A percentile compares a stretch with the other conserved stretches of the same genome.
phyloP scores from a whole-genome alignment of 179 eudicot species.

The Pouteria campechiana region DNA sequence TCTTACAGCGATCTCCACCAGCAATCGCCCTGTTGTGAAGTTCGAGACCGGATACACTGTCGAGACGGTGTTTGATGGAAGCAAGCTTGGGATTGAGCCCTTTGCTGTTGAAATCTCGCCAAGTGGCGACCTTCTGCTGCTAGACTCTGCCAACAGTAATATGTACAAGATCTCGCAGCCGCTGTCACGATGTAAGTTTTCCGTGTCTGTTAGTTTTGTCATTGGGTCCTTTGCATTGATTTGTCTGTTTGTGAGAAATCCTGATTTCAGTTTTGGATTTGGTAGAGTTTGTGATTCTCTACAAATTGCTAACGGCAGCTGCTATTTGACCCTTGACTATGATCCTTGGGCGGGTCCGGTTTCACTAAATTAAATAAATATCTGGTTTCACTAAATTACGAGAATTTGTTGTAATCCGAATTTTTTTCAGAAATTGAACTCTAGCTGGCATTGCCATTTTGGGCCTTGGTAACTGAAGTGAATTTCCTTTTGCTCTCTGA shows the following conservation, averaged over 20 bases:
- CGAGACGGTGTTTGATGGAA: slow-evolving; percentile 98
- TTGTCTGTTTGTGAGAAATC: background rate
- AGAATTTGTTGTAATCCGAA: too few species aligned
- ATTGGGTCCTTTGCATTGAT: background rate
- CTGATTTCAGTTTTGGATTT: background rate
- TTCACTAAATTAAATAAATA: too few species aligned
- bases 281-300: too few species aligned
- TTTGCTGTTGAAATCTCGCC: slow-evolving; percentile 65
- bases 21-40: slow-evolving; percentile 88
- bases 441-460: too few species aligned
- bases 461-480: too few species aligned
- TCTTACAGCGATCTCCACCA: too few species aligned
- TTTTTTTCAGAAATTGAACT: too few species aligned
- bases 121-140: slow-evolving; percentile 81
- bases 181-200: slow-evolving; percentile 76
- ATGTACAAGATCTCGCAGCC: slow-evolving; percentile 84
- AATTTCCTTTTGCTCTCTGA: slow-evolving; percentile 10
- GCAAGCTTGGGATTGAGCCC: slow-evolving; percentile 97
- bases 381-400: too few species aligned
- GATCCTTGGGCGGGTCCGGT: too few species aligned
- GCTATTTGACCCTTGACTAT: too few species aligned
- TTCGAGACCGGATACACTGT: slow-evolving; percentile 89
- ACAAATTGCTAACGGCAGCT: too few species aligned
- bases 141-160: slow-evolving; percentile 90
- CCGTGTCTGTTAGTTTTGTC: background rate